Conservation (phyloP, 2,329 filamentous ascomycete genomes). For the Podosphaera aphanis region DNA sequence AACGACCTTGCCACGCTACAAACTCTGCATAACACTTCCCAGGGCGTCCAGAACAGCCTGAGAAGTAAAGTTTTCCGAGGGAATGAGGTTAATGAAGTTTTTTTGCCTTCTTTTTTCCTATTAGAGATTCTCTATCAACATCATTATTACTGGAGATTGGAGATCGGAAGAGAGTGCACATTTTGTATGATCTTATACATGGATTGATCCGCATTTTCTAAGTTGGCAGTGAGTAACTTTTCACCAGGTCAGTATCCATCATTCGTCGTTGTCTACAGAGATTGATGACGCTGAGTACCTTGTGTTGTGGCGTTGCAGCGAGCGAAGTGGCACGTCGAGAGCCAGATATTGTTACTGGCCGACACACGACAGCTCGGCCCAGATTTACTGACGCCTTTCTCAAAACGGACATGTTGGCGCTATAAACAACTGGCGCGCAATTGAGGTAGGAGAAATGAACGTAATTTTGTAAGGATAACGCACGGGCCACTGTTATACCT, state of each 20-base stretch:
- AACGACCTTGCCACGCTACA: background rate
- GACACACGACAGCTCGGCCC: slow-evolving; percentile 1
- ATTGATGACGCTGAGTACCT: too few species aligned
- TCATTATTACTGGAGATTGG: background rate
- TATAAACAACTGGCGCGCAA: slow-evolving; percentile 15
- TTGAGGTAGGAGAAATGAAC: too few species aligned
- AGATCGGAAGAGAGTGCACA: slow-evolving; percentile 5
- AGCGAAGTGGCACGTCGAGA: too few species aligned
- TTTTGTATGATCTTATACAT: slow-evolving; percentile 89
- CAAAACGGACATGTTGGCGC: slow-evolving; percentile 12
- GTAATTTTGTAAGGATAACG: too few species aligned
- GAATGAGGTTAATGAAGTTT: slow-evolving; percentile 96
- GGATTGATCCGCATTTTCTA: slow-evolving; percentile 74
- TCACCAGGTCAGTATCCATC: slow-evolving; percentile 37
- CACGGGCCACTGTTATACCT: too few species aligned
- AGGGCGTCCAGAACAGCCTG: slow-evolving; percentile 94
- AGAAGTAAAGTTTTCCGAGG: slow-evolving; percentile 97
- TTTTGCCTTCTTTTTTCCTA: slow-evolving; percentile 80
- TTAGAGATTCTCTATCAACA: slow-evolving; percentile 38
- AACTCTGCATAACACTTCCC: slow-evolving; percentile 49
- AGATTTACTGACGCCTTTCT: slow-evolving; percentile 8
- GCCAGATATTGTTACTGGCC: background rate
- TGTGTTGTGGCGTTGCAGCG: too few species aligned
- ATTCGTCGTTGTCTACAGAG: slow-evolving; percentile 6
- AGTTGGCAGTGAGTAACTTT: slow-evolving; percentile 55